A percentile compares a stretch with the other conserved stretches of the same genome.
Conservation (phyloP, 2,329 filamentous ascomycete genomes). For the Zalaria obscura region DNA sequence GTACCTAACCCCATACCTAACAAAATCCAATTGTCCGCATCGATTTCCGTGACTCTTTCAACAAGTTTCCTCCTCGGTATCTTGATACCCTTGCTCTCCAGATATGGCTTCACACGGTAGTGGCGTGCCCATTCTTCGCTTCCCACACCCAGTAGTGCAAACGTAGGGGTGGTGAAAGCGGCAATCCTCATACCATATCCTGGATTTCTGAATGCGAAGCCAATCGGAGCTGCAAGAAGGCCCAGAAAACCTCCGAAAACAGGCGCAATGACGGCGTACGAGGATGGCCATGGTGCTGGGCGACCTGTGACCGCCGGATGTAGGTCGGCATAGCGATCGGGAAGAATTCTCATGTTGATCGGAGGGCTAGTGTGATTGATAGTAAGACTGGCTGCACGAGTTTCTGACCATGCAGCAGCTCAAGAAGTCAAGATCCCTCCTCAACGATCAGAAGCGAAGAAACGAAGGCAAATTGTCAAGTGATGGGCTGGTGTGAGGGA, state of each 20-base stretch:
- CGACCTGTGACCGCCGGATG: constrained; percentile 1
- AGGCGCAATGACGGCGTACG: constrained; percentile 1
- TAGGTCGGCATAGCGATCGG: constrained; percentile 6
- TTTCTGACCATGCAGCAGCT: too few relatives aligned
- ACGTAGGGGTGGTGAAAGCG: not conserved
- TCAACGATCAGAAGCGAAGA: too few relatives aligned
- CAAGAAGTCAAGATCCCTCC: too few relatives aligned
- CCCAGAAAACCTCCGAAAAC: constrained; percentile 4
- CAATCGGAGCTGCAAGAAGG: not conserved
- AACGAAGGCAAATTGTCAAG: too few relatives aligned
- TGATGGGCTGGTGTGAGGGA: too few relatives aligned
- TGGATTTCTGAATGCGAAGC: not conserved
- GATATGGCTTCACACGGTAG: constrained; percentile 3
- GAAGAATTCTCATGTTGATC: constrained; percentile 6
- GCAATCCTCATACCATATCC: not conserved
- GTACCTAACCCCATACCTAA: constrained; percentile 3
- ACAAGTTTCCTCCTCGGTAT: constrained; percentile 4
- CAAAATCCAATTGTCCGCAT: constrained; percentile 6
- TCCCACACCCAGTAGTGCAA: not conserved
- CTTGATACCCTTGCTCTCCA: constrained; percentile 5
- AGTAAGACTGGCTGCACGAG: too few relatives aligned
- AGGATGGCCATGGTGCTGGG: constrained; percentile 2
- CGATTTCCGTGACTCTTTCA: constrained; percentile 4
- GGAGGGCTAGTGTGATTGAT: too few relatives aligned
- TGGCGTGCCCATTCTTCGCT: not conserved